Evolutionary conservation across 177 flowering plant genomes (phyloP).

Genomic region (Tripterygium wilfordii): DNA sequence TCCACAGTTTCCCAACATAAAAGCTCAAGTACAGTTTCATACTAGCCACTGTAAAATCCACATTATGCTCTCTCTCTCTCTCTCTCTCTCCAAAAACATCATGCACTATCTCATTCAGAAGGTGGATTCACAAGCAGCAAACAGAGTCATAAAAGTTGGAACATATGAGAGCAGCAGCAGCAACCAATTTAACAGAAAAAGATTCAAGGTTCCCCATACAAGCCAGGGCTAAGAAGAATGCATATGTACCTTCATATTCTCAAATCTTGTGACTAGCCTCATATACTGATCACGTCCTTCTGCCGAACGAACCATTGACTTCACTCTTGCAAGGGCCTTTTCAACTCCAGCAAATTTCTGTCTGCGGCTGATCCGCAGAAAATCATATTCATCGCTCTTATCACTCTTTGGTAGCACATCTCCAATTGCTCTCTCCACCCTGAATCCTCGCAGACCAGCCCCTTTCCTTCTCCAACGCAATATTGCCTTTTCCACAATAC

Average conservation of each 20-base stretch:
- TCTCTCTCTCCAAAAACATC: too few species aligned
- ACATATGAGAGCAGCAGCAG: too few species aligned
- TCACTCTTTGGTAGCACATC: slow-evolving; percentile 16
- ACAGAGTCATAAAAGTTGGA: too few species aligned
- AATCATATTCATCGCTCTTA: slow-evolving; percentile 59
- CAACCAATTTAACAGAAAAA: too few species aligned
- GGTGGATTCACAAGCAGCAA: too few species aligned
- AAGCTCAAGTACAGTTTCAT: too few species aligned
- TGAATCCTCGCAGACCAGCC: slow-evolving; percentile 60
- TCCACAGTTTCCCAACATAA: too few species aligned
- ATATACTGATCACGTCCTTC: slow-evolving; percentile 73
- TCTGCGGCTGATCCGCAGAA: slow-evolving; percentile 43
- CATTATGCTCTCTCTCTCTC: too few species aligned
- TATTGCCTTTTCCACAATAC: slow-evolving; percentile 84
- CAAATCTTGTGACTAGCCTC: slow-evolving; percentile 41
- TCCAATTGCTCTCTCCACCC: slow-evolving; percentile 17
- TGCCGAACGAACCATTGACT: slow-evolving; percentile 62
- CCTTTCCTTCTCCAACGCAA: slow-evolving; percentile 79
- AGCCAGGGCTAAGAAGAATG: not conserved
- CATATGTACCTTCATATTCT: slow-evolving; percentile 23
- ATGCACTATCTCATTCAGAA: too few species aligned
- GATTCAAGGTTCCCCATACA: not conserved
- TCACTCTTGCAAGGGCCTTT: slow-evolving; percentile 64
- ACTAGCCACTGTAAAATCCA: too few species aligned
- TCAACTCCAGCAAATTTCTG: slow-evolving; percentile 57